Evolutionary conservation across 192 early-diverging fungal genomes (phyloP).

Genomic region (Rhizophagus prolifer): DNA sequence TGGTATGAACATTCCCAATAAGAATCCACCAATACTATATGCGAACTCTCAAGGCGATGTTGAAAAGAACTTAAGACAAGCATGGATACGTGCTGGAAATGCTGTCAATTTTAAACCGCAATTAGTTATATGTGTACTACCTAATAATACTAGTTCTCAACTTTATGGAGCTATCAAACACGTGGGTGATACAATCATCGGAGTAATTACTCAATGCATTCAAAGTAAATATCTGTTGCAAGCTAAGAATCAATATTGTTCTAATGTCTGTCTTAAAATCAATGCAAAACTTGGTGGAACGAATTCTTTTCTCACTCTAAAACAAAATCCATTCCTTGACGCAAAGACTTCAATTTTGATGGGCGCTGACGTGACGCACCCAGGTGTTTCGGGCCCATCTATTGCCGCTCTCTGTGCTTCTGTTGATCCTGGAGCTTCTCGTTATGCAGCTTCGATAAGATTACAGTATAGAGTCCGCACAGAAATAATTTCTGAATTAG

Average conservation of each 20-base stretch:
- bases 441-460: conserved; percentile 34
- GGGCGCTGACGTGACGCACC: conserved; percentile 79
- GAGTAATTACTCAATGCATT: conserved; percentile 55
- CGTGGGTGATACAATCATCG: conserved; percentile 41
- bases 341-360: conserved; percentile 70
- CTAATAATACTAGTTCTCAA: conserved; percentile 65
- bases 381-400: conserved; percentile 44
- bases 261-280: conserved; percentile 91
- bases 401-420: conserved; percentile 54
- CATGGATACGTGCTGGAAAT: conserved; percentile 69
- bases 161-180: conserved; percentile 82
- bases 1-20: conserved; percentile 58
- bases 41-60: conserved; percentile 67
- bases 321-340: conserved; percentile 68
- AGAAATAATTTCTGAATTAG: conserved; percentile 68
- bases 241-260: conserved; percentile 87
- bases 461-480: conserved; percentile 46
- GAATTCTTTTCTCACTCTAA: conserved; percentile 64
- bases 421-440: not conserved
- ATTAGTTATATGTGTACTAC: conserved; percentile 59
- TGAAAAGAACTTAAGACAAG: conserved; percentile 64
- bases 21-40: conserved; percentile 46
- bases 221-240: conserved; percentile 60
- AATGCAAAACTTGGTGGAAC: conserved; percentile 73
- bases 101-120: conserved; percentile 31